Conservation (phyloP, 108 stramenopile genomes). For the Nitzschia sp. region DNA sequence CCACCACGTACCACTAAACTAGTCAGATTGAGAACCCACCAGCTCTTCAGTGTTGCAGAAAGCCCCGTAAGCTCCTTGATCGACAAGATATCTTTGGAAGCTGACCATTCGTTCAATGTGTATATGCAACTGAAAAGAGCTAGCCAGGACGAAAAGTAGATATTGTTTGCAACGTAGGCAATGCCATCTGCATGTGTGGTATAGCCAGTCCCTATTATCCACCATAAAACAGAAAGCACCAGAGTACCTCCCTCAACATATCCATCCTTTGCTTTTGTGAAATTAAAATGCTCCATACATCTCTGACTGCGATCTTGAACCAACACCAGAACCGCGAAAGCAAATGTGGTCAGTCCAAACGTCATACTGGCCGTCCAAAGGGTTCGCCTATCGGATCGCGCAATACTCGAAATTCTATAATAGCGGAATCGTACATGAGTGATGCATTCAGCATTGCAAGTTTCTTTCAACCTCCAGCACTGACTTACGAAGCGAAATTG, state of each 20-base stretch:
- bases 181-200: constrained; percentile 49
- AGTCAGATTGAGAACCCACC: constrained; percentile 49
- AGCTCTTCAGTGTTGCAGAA: constrained; percentile 51
- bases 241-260: constrained; percentile 66
- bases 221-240: constrained; percentile 44
- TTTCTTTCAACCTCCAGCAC: not conserved
- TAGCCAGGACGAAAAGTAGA: constrained; percentile 64
- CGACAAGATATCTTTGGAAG: constrained; percentile 59
- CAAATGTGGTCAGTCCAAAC: constrained; percentile 63
- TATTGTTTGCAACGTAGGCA: constrained; percentile 57
- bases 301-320: constrained; percentile 49
- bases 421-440: too few relatives aligned
- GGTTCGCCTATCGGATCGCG: not conserved
- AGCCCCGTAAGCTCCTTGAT: constrained; percentile 59
- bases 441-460: too few relatives aligned
- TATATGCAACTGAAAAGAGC: constrained; percentile 40
- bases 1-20: constrained; percentile 15
- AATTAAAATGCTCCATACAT: constrained; percentile 42
- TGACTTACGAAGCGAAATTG: constrained; percentile 45
- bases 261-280: constrained; percentile 55
- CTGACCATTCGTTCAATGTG: constrained; percentile 64
- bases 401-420: constrained; percentile 5
- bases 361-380: constrained; percentile 21
- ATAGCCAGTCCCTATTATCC: constrained; percentile 52
- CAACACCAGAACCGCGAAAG: constrained; percentile 40